phyloP scores from a whole-genome alignment of 805 yeast genomes.

The Lachancea cidri region DNA sequence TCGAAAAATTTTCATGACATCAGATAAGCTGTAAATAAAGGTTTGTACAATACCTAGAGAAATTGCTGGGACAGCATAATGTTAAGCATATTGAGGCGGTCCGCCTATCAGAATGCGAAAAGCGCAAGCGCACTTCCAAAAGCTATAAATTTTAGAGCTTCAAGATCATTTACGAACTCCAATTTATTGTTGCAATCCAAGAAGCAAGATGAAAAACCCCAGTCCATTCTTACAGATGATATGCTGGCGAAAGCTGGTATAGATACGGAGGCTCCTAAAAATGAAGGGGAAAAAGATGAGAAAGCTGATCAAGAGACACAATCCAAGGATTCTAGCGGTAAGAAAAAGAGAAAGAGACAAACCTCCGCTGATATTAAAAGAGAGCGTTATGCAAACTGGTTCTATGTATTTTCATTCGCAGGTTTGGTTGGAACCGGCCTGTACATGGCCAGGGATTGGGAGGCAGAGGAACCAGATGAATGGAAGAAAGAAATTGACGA shows the following conservation, averaged over 20 bases:
- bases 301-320: constrained; percentile 14
- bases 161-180: constrained; percentile 4
- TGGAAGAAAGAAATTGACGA: constrained; percentile 48
- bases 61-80: neutral
- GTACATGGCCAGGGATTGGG: constrained; percentile 83
- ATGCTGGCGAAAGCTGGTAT: constrained; percentile 80
- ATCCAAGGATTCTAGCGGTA: constrained; percentile 14
- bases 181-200: constrained; percentile 4
- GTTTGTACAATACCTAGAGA: too few relatives aligned
- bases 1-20: neutral
- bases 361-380: constrained; percentile 76
- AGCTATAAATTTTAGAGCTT: neutral
- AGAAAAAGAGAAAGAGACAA: constrained; percentile 49
- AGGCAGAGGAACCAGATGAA: constrained; percentile 64
- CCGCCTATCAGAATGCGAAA: constrained; percentile 1
- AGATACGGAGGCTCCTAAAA: constrained; percentile 35
- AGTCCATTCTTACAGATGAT: constrained; percentile 73
- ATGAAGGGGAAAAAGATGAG: constrained; percentile 9
- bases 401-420: constrained; percentile 52
- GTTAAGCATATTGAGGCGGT: constrained; percentile 4
- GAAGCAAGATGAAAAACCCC: constrained; percentile 24
- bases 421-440: constrained; percentile 48
- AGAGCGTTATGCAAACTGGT: constrained; percentile 72
- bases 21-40: neutral
- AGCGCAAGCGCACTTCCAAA: neutral